These are phyloP conservation scores for Straminergon stramineum DNA, from an alignment of 225 moss, liverwort and hornwort species.

Conservation along the genomic window DNA sequence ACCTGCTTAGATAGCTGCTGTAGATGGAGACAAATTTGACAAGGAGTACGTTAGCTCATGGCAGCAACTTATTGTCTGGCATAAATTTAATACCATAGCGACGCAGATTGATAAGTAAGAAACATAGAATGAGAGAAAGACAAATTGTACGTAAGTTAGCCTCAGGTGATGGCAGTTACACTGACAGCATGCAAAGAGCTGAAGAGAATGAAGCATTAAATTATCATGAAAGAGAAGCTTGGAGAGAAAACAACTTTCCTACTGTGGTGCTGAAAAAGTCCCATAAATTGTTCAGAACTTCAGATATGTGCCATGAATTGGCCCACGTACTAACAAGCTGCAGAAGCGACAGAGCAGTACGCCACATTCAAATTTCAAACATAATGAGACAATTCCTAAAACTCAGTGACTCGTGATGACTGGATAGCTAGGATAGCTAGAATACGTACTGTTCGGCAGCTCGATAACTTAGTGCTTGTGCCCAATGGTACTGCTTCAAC, in stretches of 20 bases:
- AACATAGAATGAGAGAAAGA: background rate
- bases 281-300: background rate
- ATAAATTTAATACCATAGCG: background rate
- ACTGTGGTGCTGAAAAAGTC: background rate
- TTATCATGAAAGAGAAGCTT: background rate
- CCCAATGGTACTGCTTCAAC: background rate
- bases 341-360: background rate
- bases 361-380: background rate
- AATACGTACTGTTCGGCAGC: background rate
- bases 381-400: background rate
- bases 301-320: background rate
- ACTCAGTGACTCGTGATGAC: background rate
- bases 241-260: background rate
- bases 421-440: background rate
- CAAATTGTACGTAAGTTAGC: background rate
- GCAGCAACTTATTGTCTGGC: background rate
- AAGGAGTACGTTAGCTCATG: background rate
- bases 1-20: background rate
- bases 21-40: background rate
- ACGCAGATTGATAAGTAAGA: background rate
- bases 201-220: background rate
- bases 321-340: background rate
- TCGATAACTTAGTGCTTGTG: background rate
- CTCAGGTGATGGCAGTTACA: background rate
- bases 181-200: background rate